Evolutionary conservation across 2,329 filamentous ascomycete genomes (phyloP), one percentile per base, ranked within the genome.

Genomic region (Coleophoma crateriformis): DNA sequence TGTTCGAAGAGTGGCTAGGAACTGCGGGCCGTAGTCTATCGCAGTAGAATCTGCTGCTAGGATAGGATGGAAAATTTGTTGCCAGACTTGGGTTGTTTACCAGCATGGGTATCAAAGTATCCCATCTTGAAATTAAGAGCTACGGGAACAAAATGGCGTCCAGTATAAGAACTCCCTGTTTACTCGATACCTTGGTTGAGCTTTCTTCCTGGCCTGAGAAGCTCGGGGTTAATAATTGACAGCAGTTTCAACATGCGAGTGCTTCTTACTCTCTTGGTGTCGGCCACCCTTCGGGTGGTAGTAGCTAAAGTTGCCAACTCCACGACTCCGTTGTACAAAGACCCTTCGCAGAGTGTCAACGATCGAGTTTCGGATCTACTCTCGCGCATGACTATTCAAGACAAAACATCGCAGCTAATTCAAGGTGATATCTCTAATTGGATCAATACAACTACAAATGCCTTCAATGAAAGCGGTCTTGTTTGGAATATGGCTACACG

Each of bases 401-500:
- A 90, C 52, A 90, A 90, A 69, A 78, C 81, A 41, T 76, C 83
- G 1, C 87, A 90, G 63, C 71, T 85, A 57, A 73, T 85, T 27
- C 82, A 85, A 62, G 82, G 85, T 44, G 87, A 90, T 60, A 75
- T 90, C 52, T 75, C 77, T 6, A 88, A 88, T 62, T 90, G 85
- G 81, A 77, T 90, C 64, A 82, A 89, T 62, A 74, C 75, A n/a
- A 82, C 79, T 0, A 76, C 78, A 33, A 83, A 83, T 49, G 71
- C 68, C n/a, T 81, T 87, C 68, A 90, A 90, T 61, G 71, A 77
- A 47, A 80, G 77, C 0, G 87, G 84, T 0, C 70, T 90, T 11
- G 79, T 75, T 43, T 81, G 77, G 69, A 88, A 80, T 61, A 87
- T 88, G 74, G 58, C 50, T 1, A 60, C 41, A 14, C 50, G 61